Conservation (phyloP, 78 protist genomes). For the Pigoraptor vietnamica region DNA sequence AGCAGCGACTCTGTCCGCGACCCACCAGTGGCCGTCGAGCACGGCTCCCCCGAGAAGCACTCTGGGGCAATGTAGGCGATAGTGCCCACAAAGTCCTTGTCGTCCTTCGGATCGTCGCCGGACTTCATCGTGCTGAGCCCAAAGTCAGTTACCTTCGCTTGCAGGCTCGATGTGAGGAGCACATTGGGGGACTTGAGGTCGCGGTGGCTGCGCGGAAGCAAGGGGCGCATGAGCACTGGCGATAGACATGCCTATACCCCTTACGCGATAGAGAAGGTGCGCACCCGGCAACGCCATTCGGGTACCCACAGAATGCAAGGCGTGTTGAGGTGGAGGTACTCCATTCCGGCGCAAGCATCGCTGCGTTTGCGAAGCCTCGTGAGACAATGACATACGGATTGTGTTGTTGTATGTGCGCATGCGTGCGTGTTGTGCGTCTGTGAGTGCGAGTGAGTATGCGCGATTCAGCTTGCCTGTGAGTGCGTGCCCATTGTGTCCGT, state of each 20-base stretch:
- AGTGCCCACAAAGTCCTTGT: background rate
- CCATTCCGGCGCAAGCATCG: background rate
- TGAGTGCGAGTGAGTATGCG: no score
- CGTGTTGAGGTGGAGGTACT: background rate
- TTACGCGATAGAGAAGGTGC: no score
- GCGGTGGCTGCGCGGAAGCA: background rate
- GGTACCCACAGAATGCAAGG: background rate
- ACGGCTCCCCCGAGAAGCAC: background rate
- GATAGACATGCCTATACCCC: no score
- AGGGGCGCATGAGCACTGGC: no score
- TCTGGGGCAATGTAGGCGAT: background rate
- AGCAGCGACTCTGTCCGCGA: no score
- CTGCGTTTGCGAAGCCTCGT: background rate
- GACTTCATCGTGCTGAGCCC: background rate
- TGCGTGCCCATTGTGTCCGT: no score
- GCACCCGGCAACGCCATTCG: no score
- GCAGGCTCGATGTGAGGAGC: background rate
- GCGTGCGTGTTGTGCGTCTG: background rate
- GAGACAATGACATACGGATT: background rate
- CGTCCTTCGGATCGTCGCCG: background rate
- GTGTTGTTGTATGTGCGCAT: background rate
- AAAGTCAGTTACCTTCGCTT: background rate
- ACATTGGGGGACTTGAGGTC: constrained; percentile 3
- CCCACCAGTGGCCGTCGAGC: background rate
- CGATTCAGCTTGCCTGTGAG: no score